Base-by-base conservation (phyloP, 2,329 filamentous ascomycete genomes). In the Arachnomyces sp. region DNA sequence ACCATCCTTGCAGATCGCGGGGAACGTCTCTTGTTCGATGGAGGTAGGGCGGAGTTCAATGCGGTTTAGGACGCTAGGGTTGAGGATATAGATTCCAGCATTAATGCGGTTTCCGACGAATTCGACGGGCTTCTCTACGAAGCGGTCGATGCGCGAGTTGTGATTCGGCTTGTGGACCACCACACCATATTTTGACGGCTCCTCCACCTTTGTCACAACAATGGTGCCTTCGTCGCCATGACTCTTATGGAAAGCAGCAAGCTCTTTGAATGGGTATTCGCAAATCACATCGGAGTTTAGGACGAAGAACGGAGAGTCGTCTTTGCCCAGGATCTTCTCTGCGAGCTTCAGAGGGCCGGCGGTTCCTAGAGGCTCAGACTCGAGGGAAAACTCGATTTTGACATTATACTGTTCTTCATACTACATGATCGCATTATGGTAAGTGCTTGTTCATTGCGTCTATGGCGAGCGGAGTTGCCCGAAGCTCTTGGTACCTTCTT, bases 41-140 rank as follows among this genome's bases (percentile, higher is more conserved):
- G 88, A 95, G 37, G 90, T 96, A 31, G 92, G 92, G 47, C 90
- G 86, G 51, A 96, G 81, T 67, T 96, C 90, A 59, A 98, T 96
- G 63, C 90, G 85, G 52, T 82, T 73, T 45, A 98, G 79, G 31
- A 96, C 80, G 38, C 83, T 88, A 36, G 89, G 88, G 75, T 95
- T 96, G 58, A 96, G 76, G 57, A 96, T 94, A 75, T 96, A 96
- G 69, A 96, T 86, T 69, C 92, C 92, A 53, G 90, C 92, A 59
- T 96, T 96, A 77, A 96, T 96, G 51, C 90, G 85, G 78, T 96
- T 96, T 57, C 90, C 90, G 43, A 96, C 90, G 61, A 95, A 96
- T 71, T 96, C 87, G 62, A 96, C 86, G 29, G 90, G 90, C 77
- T 98, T 98, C 79, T 98, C 90, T 53, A 98, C 92, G 72, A 98